phyloP scores from a whole-genome alignment of 139 green algal genomes.

The Edaphochlamys debaryana region DNA sequence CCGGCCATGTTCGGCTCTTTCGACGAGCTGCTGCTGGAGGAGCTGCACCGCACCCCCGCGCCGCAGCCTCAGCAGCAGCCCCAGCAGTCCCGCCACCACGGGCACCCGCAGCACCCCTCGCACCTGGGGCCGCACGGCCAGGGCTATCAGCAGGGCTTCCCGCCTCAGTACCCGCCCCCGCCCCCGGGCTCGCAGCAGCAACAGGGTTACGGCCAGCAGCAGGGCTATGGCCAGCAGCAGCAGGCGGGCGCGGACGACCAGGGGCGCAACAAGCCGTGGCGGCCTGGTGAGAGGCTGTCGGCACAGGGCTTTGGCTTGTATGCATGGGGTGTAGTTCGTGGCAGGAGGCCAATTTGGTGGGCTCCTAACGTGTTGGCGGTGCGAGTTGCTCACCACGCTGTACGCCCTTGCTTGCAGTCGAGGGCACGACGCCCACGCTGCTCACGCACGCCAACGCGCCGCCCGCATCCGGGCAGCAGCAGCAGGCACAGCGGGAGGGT shows the following conservation, averaged over 20 bases:
- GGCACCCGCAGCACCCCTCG: neutral
- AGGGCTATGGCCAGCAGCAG: neutral
- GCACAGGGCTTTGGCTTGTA: no score
- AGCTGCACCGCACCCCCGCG: conserved; percentile 37
- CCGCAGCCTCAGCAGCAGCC: neutral
- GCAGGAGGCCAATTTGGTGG: no score
- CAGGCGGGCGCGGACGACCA: neutral
- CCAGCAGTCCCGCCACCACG: neutral
- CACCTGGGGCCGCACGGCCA: neutral
- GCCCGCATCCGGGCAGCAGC: neutral
- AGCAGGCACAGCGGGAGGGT: neutral
- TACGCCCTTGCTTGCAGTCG: no score
- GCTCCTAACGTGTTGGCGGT: no score
- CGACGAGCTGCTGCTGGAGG: conserved; percentile 42
- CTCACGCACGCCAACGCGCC: conserved; percentile 35
- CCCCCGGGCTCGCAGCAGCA: neutral
- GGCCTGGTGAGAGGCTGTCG: conserved; percentile 24
- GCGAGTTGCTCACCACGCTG: no score
- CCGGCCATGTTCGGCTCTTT: conserved; percentile 55
- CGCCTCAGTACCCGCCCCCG: neutral
- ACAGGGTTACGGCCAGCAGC: neutral
- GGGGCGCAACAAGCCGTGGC: conserved; percentile 19
- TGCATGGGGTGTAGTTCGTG: no score
- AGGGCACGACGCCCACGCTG: conserved; percentile 42
- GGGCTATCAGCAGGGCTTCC: neutral